These are phyloP conservation scores for Stentor coeruleus DNA, from an alignment of 73 alveolate species.

Conservation along the genomic window DNA sequence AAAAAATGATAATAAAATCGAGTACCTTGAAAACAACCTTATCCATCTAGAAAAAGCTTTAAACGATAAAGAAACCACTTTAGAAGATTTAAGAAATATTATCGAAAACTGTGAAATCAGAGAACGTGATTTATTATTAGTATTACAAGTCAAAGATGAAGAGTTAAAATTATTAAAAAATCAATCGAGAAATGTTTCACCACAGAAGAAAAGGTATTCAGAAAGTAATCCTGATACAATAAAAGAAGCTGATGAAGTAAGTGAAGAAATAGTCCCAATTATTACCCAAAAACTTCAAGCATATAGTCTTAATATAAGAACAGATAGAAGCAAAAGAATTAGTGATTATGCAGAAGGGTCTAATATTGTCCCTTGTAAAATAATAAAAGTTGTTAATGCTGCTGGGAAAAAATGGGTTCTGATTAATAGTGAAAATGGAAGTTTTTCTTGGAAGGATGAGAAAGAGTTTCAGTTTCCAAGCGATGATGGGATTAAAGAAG, in stretches of 20 bases:
- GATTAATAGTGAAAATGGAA: not conserved
- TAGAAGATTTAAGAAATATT: too few species aligned
- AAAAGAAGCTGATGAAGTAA: too few species aligned
- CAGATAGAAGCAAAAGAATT: not conserved
- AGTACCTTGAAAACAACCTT: too few species aligned
- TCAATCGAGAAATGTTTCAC: not conserved
- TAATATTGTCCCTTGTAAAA: not conserved
- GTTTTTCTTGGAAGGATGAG: not conserved
- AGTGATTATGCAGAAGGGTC: not conserved
- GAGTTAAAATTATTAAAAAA: not conserved
- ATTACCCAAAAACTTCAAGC: not conserved
- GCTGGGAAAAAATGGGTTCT: not conserved
- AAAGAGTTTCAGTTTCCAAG: not conserved
- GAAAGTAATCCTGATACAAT: too few species aligned
- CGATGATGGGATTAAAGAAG: not conserved
- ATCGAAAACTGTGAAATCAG: too few species aligned
- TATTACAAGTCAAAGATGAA: too few species aligned
- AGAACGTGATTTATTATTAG: too few species aligned
- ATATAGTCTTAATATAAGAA: not conserved
- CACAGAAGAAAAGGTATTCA: not conserved
- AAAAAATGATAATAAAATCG: too few species aligned
- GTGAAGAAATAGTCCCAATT: not conserved
- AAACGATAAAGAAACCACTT: too few species aligned
- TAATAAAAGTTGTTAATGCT: not conserved
- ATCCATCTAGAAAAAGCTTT: not conserved